Base-by-base conservation (phyloP, 495 filamentous ascomycete genomes). In the Penicillium steckii region DNA sequence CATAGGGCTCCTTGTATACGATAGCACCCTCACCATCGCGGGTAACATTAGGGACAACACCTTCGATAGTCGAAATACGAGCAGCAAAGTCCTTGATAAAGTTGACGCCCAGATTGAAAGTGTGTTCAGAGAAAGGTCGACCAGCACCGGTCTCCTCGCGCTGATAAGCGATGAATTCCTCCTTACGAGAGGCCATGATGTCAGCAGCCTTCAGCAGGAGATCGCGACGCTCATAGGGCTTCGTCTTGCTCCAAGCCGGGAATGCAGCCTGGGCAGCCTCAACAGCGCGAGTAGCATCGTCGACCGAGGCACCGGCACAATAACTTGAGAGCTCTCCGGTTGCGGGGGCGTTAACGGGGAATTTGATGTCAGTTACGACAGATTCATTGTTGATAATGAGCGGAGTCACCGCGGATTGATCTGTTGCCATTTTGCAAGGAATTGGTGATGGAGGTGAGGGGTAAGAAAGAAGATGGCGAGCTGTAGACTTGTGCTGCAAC, bases 1-100 rank as follows among this genome's bases (percentile, higher is more conserved):
- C 91, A 57, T 83, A 90, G 4, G 91, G 91, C 66, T 95, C 87
- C 59, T 85, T 88, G 43, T 83, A 70, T n/a, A 95, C 71, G 60
- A 95, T 75, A 0, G 87, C 86, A n/a, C 77, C 75, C 32, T 73
- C 74, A 6, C 79, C 79, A n/a, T 80, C 71, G 18, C 83, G 65
- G 2, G 65, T 58, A 7, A 79, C 71, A 8, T 74, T 71, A 0
- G 89, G 87, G 24, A 91, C 77, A 9, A 66, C 67, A 3, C 90
- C 88, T 24, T 80, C 71, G 8, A 94, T 69, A 4, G 71, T 69
- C 6, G 69, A 65, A 19, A 91, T 77, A 35, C 88, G 71, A 2
- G 84, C 86, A 3, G 89, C 89, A 6, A 91, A 80, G 64, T 94
- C 89, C 56, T 80, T 77, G 50, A 88, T 60, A 43, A 87, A 73